Conservation (phyloP, 2,329 filamentous ascomycete species). For the Paecilomyces fulvus region DNA sequence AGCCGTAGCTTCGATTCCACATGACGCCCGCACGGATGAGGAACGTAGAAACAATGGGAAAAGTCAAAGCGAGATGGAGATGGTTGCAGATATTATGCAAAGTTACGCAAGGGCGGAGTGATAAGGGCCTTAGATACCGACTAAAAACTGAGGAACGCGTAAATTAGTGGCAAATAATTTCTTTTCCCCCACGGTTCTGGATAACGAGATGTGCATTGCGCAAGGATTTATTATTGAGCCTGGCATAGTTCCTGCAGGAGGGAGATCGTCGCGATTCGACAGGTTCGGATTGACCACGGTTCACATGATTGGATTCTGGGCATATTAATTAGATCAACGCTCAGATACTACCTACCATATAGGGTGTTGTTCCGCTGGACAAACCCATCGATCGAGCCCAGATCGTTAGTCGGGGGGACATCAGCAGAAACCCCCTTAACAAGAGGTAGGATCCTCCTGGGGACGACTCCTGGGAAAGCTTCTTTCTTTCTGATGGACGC, state of each 20-base stretch:
- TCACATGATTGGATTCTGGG: background rate
- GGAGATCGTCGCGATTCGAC: background rate
- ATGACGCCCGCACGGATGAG: too few relatives aligned
- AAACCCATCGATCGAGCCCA: background rate
- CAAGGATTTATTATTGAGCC: background rate
- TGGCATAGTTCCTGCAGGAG: background rate
- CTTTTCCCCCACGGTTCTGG: background rate
- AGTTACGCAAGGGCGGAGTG: background rate
- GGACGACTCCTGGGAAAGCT: background rate
- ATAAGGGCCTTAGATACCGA: background rate
- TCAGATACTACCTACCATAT: background rate
- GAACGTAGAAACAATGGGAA: background rate
- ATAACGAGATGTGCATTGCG: background rate
- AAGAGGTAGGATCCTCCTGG: too few relatives aligned
- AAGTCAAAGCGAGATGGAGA: too few relatives aligned
- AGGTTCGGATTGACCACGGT: background rate
- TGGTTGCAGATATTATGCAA: too few relatives aligned
- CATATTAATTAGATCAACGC: background rate
- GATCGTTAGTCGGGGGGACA: too few relatives aligned
- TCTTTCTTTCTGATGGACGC: background rate
- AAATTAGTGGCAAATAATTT: background rate
- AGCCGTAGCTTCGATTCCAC: too few relatives aligned
- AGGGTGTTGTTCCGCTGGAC: background rate
- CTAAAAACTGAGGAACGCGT: background rate
- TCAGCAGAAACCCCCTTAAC: too few relatives aligned